These are phyloP conservation scores for Aureobasidium sp. DNA, from an alignment of 2,329 filamentous ascomycete species.

Conservation along the genomic window DNA sequence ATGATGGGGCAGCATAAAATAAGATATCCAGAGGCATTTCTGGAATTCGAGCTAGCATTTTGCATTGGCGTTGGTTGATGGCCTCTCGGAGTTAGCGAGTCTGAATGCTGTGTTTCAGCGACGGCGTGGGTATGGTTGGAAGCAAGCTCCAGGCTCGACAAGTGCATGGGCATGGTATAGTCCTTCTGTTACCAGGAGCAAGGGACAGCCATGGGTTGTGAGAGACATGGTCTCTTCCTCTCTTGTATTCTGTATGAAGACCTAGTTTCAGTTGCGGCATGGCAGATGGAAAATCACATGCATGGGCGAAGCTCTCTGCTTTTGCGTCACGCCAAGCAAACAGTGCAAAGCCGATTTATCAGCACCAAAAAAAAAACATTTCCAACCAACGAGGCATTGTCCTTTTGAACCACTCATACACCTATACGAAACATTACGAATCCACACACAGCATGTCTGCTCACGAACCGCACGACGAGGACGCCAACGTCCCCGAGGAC, in stretches of 20 bases:
- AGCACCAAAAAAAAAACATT: conserved; percentile 11
- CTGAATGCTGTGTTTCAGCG: neutral
- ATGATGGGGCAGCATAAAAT: neutral
- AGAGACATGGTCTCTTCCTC: neutral
- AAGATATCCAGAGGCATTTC: neutral
- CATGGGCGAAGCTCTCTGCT: neutral
- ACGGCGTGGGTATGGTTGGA: neutral
- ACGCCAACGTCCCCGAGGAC: conserved; percentile 37
- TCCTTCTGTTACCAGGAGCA: neutral
- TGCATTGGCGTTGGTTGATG: neutral
- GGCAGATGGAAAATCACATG: neutral
- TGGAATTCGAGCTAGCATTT: neutral
- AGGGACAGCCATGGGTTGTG: neutral
- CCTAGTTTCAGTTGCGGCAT: neutral
- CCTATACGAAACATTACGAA: neutral
- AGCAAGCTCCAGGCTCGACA: neutral
- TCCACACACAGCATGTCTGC: conserved; percentile 7
- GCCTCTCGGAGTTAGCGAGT: neutral
- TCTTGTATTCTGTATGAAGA: neutral
- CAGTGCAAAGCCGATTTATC: conserved; percentile 13
- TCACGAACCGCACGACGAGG: conserved; percentile 14
- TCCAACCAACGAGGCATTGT: neutral
- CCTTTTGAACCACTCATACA: neutral
- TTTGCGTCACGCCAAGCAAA: conserved; percentile 11
- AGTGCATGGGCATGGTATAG: neutral